phyloP scores from a whole-genome alignment of 2,329 filamentous ascomycete genomes.

The Cytospora leucostoma region DNA sequence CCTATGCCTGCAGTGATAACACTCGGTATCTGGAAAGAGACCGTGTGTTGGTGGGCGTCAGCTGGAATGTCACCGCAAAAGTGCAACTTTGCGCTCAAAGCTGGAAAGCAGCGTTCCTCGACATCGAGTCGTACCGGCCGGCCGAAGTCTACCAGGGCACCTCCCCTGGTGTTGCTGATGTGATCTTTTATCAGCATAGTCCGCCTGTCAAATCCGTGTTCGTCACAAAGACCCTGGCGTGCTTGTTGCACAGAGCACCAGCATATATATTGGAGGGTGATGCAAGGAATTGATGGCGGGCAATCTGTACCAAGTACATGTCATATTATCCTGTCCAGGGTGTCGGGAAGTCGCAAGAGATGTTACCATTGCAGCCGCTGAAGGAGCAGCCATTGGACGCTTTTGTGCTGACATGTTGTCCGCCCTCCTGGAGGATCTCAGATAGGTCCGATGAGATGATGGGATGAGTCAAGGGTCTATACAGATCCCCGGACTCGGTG shows the following conservation, averaged over 20 bases:
- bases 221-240: neutral
- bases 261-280: conserved; percentile 11
- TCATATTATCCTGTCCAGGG: conserved; percentile 1
- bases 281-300: neutral
- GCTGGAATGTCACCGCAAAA: neutral
- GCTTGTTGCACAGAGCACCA: conserved; percentile 8
- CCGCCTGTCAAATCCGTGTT: neutral
- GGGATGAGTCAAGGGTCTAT: conserved; percentile 21
- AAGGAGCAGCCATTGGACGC: neutral
- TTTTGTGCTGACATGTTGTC: conserved; percentile 14
- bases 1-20: neutral
- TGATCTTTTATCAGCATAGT: conserved; percentile 15
- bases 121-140: neutral
- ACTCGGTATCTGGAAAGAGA: neutral
- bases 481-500: conserved; percentile 12
- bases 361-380: conserved; percentile 4
- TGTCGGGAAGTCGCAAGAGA: neutral
- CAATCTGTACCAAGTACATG: conserved; percentile 7
- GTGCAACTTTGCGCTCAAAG: neutral
- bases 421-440: conserved; percentile 26
- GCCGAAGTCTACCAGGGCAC: neutral
- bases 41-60: neutral
- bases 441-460: conserved; percentile 27
- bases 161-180: conserved; percentile 12
- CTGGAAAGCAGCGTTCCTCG: neutral